A percentile compares a stretch with the other conserved stretches of the same genome.
Evolutionary conservation across 139 green algal genomes (phyloP).

Genomic region (Volvox africanus): DNA sequence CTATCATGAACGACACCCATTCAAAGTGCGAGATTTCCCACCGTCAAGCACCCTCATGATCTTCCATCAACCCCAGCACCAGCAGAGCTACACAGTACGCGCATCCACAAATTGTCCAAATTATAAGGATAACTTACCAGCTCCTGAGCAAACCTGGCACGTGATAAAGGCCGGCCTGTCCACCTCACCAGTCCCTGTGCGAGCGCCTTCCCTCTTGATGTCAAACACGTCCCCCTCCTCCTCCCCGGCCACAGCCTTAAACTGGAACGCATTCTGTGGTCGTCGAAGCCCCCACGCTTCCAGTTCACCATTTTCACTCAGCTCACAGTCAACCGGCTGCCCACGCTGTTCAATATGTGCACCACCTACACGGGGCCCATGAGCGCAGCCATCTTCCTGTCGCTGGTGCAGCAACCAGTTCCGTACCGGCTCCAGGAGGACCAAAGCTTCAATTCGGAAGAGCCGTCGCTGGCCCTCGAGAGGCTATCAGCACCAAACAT

Average conservation of each 20-base stretch:
- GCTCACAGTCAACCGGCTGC: constrained; percentile 54
- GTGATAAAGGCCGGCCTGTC: too few species aligned
- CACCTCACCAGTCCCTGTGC: too few species aligned
- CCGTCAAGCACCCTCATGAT: too few species aligned
- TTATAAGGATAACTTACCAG: too few species aligned
- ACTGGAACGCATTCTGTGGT: constrained; percentile 49
- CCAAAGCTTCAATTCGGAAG: neutral
- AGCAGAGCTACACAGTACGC: too few species aligned
- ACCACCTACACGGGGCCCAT: constrained; percentile 54
- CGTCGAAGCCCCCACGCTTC: neutral
- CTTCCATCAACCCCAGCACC: too few species aligned
- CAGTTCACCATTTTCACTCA: constrained; percentile 61
- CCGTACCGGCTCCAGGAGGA: too few species aligned
- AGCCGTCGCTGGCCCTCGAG: neutral
- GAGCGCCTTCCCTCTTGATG: too few species aligned
- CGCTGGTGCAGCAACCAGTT: constrained; percentile 43
- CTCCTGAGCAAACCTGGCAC: too few species aligned
- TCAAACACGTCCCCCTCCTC: too few species aligned
- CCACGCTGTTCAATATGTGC: constrained; percentile 58
- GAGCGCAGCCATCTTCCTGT: constrained; percentile 50
- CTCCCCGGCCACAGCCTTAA: constrained; percentile 40
- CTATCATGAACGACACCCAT: constrained; percentile 23
- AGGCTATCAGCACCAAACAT: neutral
- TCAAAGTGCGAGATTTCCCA: constrained; percentile 21
- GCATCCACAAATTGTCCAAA: too few species aligned